Evolutionary conservation across 441 rosid species (phyloP).

Genomic region (Mallotus repandus): DNA sequence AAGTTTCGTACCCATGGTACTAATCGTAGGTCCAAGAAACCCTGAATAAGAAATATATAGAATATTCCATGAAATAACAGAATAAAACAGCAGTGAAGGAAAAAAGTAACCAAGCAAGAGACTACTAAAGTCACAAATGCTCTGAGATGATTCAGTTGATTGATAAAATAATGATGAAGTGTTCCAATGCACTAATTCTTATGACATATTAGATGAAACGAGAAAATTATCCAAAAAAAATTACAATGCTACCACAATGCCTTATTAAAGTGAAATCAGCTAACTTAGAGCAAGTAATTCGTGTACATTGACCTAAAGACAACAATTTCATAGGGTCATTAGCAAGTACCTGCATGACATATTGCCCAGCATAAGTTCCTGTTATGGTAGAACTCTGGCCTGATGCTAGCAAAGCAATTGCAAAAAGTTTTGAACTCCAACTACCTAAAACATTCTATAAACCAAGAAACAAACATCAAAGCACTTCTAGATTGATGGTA

Average conservation of each 20-base stretch:
- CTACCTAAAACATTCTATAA: conserved; percentile 81
- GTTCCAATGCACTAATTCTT: no score
- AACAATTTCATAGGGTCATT: not conserved
- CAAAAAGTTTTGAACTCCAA: conserved; percentile 88
- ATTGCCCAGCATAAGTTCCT: conserved; percentile 96
- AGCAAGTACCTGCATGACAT: conserved; percentile 84
- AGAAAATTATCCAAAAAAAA: not conserved
- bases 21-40: conserved; percentile 77
- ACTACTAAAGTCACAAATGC: not conserved
- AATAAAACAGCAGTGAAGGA: not conserved
- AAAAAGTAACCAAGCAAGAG: not conserved
- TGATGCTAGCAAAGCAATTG: conserved; percentile 81
- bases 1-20: conserved; percentile 82
- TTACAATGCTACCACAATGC: not conserved
- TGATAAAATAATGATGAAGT: no score
- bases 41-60: conserved; percentile 35
- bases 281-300: not conserved
- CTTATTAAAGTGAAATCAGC: not conserved
- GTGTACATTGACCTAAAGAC: not conserved
- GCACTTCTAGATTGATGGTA: not conserved
- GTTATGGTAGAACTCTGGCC: conserved; percentile 99
- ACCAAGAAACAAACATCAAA: conserved; percentile 12
- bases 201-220: no score
- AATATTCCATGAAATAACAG: not conserved
- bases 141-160: no score